Conservation (phyloP, 2,329 filamentous ascomycete species). For the Neospermospora avenae region DNA sequence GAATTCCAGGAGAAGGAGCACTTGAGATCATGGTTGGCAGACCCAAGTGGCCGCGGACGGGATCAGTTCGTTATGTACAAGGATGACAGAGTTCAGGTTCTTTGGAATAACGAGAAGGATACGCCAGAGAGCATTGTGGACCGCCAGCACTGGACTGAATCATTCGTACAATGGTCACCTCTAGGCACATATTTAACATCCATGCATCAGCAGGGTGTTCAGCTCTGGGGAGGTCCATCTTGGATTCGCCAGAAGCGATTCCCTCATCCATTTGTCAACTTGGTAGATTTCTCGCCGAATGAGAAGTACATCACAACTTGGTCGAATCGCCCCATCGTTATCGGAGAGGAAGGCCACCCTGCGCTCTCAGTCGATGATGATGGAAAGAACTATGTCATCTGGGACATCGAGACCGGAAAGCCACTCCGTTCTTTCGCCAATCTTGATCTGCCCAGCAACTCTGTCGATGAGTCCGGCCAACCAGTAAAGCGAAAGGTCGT, state of each 20-base stretch:
- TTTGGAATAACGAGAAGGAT: slow-evolving; percentile 98
- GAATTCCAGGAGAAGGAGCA: slow-evolving; percentile 92
- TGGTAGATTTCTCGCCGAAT: slow-evolving; percentile 90
- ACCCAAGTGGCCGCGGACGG: slow-evolving; percentile 72
- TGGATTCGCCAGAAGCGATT: slow-evolving; percentile 93
- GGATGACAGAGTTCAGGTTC: slow-evolving; percentile 87
- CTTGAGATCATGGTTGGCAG: slow-evolving; percentile 87
- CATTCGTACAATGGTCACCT: slow-evolving; percentile 97
- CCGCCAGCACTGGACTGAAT: slow-evolving; percentile 94
- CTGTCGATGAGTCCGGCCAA: slow-evolving; percentile 57
- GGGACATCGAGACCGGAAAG: slow-evolving; percentile 88
- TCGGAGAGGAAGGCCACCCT: slow-evolving; percentile 83
- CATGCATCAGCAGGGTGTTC: slow-evolving; percentile 92
- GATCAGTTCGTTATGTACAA: slow-evolving; percentile 97
- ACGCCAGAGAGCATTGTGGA: slow-evolving; percentile 85
- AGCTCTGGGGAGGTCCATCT: slow-evolving; percentile 88
- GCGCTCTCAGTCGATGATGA: slow-evolving; percentile 88
- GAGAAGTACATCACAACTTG: slow-evolving; percentile 96
- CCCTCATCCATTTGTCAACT: slow-evolving; percentile 90
- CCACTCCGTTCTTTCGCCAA: slow-evolving; percentile 92
- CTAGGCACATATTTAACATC: slow-evolving; percentile 92
- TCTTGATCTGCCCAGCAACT: slow-evolving; percentile 69
- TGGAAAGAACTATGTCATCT: slow-evolving; percentile 98
- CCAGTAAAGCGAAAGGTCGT: slow-evolving; percentile 86
- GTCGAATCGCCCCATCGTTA: slow-evolving; percentile 90